Evolutionary conservation across 805 yeast genomes (phyloP).

Genomic region (Candida sphagnicola): DNA sequence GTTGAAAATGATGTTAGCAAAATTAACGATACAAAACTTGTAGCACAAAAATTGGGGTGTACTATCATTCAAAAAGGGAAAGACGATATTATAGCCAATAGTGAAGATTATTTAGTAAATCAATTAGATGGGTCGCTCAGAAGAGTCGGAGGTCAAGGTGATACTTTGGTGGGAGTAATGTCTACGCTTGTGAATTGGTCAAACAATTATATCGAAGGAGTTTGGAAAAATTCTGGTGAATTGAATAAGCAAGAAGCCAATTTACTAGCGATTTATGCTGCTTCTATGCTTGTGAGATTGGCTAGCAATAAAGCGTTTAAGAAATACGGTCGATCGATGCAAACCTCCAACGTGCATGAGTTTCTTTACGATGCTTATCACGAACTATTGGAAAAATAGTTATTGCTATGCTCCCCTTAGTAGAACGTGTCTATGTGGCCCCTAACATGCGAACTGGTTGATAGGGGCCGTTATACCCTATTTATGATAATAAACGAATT

Average conservation of each 20-base stretch:
- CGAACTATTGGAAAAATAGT: conserved; percentile 25
- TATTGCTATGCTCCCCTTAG: too few species aligned
- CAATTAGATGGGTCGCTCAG: conserved; percentile 61
- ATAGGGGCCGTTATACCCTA: too few species aligned
- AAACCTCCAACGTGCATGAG: conserved; percentile 75
- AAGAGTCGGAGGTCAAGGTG: conserved; percentile 97
- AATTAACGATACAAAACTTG: conserved; percentile 27
- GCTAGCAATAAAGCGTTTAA: conserved; percentile 65
- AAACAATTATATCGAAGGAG: conserved; percentile 49
- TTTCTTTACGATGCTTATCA: conserved; percentile 61
- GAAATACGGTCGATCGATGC: conserved; percentile 71
- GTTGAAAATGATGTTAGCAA: conserved; percentile 12
- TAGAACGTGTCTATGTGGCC: too few species aligned
- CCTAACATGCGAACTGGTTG: too few species aligned
- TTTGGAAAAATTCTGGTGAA: conserved; percentile 47
- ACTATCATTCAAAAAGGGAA: conserved; percentile 70
- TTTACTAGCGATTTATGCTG: conserved; percentile 67
- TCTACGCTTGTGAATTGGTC: conserved; percentile 84
- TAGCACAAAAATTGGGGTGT: conserved; percentile 52
- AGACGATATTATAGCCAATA: conserved; percentile 59
- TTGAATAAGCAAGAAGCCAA: conserved; percentile 27
- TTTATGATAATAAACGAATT: not conserved
- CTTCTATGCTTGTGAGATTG: conserved; percentile 59
- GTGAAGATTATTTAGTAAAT: conserved; percentile 36
- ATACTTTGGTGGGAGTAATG: conserved; percentile 81